Percentiles rank a stretch among this genome's conserved stretches.
Conservation (phyloP, 768 basidiomycete species). For the Collybia mongolica region DNA sequence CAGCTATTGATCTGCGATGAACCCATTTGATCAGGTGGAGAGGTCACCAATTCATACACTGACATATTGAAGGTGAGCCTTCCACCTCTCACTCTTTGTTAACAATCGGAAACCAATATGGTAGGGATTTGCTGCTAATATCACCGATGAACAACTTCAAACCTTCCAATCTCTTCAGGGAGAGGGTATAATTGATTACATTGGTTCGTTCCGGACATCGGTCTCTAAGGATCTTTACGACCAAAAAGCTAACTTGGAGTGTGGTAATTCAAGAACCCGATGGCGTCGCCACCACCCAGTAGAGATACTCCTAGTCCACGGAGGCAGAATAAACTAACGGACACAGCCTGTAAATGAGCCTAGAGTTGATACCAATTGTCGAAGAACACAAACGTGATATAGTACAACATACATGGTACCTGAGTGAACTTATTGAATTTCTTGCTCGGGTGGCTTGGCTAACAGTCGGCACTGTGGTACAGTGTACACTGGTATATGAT, state of each 20-base stretch:
- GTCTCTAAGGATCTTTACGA: neutral
- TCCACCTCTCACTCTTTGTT: neutral
- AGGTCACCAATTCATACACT: slow-evolving; percentile 35
- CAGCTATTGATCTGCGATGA: neutral
- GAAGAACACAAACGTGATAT: too few species aligned
- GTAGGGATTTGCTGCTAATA: slow-evolving; percentile 28
- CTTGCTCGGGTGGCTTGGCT: too few species aligned
- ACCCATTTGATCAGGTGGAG: slow-evolving; percentile 33
- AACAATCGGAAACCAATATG: neutral
- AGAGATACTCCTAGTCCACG: neutral
- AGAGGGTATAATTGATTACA: slow-evolving; percentile 39
- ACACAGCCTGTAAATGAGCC: too few species aligned
- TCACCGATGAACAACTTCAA: slow-evolving; percentile 25
- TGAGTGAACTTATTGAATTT: too few species aligned
- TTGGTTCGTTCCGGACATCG: slow-evolving; percentile 32
- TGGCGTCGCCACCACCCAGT: slow-evolving; percentile 39
- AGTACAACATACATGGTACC: too few species aligned
- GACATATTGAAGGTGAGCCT: slow-evolving; percentile 34
- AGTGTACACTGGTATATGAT: too few species aligned
- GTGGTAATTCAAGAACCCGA: slow-evolving; percentile 36
- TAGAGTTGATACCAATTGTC: too few species aligned
- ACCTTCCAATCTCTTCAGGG: slow-evolving; percentile 29
- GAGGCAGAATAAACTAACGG: neutral
- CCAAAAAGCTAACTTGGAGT: neutral
- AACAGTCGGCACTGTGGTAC: too few species aligned